A percentile compares a stretch with the other conserved stretches of the same genome.
Evolutionary conservation across 164 flowering plant genomes (phyloP).

Genomic region (Stephania yunnanensis): DNA sequence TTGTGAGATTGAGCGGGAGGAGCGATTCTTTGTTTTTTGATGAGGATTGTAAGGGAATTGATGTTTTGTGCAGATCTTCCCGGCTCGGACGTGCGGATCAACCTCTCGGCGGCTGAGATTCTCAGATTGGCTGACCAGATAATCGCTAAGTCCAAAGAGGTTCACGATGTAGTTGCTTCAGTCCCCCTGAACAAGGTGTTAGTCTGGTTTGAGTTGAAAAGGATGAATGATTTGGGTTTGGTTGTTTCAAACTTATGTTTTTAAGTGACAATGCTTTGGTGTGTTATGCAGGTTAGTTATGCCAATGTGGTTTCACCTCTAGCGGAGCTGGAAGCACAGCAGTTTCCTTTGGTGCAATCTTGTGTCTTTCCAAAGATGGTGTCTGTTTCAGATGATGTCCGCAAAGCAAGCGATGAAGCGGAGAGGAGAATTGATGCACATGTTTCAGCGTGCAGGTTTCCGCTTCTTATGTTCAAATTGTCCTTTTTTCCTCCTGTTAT

Average conservation of each 20-base stretch:
- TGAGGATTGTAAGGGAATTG: not conserved
- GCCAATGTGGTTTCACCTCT: slow-evolving; percentile 60
- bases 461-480: not conserved
- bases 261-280: not conserved
- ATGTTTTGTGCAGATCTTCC: slow-evolving; percentile 40
- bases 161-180: slow-evolving; percentile 79
- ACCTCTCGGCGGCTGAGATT: slow-evolving; percentile 71
- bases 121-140: slow-evolving; percentile 59
- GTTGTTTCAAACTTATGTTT: not conserved
- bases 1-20: too few species aligned
- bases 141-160: slow-evolving; percentile 66
- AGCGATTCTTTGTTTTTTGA: not conserved
- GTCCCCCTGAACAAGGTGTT: slow-evolving; percentile 71
- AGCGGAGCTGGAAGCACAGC: slow-evolving; percentile 74
- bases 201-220: not conserved
- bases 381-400: slow-evolving; percentile 54
- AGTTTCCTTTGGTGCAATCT: slow-evolving; percentile 77
- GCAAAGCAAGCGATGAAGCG: slow-evolving; percentile 89
- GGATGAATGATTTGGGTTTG: not conserved
- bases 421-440: slow-evolving; percentile 77
- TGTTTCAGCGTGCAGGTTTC: slow-evolving; percentile 60
- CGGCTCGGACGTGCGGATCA: slow-evolving; percentile 52
- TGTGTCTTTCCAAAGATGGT: slow-evolving; percentile 81
- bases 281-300: slow-evolving; percentile 55
- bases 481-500: too few species aligned